Evolutionary conservation across 768 basidiomycete genomes (phyloP), one percentile per base, ranked within the genome.

Genomic region (Trametes cubensis): DNA sequence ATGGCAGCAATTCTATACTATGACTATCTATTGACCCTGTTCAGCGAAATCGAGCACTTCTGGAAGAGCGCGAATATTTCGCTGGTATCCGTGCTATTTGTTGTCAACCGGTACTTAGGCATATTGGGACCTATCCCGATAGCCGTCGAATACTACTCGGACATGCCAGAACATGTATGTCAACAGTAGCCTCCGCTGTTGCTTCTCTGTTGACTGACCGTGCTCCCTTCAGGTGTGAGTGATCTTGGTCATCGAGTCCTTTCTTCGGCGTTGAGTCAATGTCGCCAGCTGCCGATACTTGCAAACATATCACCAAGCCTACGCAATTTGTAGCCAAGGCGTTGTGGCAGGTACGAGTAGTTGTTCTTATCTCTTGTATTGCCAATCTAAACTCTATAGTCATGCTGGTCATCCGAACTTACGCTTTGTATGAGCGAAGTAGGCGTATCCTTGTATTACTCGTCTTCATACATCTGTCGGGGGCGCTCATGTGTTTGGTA

Each of bases 21-120:
- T 55, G 84, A 85, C 52, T 82, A 81, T 61, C 39, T 74, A 34
- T 67, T 83, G 40, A 85, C 84, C 0, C 64, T 85, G 7, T 50
- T 66, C 2, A 58, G 60, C 34, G 84, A 85, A 62, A 72, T 81
- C 11, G 74, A 77, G 28, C 69, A 73, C n/a, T 81, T 80, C 69
- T 85, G 84, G 83, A 67, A 55, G 13, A 54, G 58, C 7, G 47
- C 58, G 23, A 58, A 53, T 10, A 30, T 66, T 61, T 65, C 57
- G 1, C 55, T 60, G 42, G 61, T 64, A 3, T 70, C 70, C 17
- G 25, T 56, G 2, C 10, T 71, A 1, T 73, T 71, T 49, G 62
- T 70, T 11, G 25, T 64, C 20, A 66, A 65, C 38, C 63, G 72
- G 2, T 73, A 73, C 30, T 26, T 60, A 3, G 66, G 69, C 15